Conservation (phyloP, 306 rosid species). For the Amphicarpaea edgeworthii region DNA sequence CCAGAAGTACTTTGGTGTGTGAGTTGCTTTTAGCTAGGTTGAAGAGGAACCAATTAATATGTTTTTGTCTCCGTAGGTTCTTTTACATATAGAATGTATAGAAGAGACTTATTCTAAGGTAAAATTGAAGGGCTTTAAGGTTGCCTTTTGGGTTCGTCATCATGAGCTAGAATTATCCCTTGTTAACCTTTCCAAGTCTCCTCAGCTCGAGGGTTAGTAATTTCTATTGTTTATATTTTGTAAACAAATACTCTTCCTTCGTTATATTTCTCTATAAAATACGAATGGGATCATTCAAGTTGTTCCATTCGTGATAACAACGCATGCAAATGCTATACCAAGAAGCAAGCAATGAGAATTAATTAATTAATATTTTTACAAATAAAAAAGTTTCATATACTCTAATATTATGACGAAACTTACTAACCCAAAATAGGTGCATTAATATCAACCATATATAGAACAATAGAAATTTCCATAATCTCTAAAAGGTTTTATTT, state of each 20-base stretch:
- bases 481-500: too few species aligned
- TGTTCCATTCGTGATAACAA: constrained; percentile 41
- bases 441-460: too few species aligned
- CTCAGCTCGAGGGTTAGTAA: constrained; percentile 3
- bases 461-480: too few species aligned
- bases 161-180: constrained; percentile 48
- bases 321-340: constrained; percentile 33
- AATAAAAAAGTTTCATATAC: neutral
- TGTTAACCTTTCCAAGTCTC: constrained; percentile 45
- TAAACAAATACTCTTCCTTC: too few species aligned
- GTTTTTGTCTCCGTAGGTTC: neutral
- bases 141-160: constrained; percentile 40
- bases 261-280: neutral
- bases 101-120: constrained; percentile 24
- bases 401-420: too few species aligned
- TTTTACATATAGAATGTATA: constrained; percentile 4
- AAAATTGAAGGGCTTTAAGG: constrained; percentile 22
- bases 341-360: constrained; percentile 35
- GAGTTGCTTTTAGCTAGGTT: constrained; percentile 8
- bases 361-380: constrained; percentile 7
- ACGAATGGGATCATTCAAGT: constrained; percentile 39
- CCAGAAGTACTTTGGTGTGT: neutral
- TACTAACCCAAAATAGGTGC: too few species aligned
- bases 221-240: too few species aligned
- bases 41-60: constrained; percentile 4